Evolutionary conservation across 371 early-diverging fungal species (phyloP).

Genomic region (Actinomortierella ambigua): DNA sequence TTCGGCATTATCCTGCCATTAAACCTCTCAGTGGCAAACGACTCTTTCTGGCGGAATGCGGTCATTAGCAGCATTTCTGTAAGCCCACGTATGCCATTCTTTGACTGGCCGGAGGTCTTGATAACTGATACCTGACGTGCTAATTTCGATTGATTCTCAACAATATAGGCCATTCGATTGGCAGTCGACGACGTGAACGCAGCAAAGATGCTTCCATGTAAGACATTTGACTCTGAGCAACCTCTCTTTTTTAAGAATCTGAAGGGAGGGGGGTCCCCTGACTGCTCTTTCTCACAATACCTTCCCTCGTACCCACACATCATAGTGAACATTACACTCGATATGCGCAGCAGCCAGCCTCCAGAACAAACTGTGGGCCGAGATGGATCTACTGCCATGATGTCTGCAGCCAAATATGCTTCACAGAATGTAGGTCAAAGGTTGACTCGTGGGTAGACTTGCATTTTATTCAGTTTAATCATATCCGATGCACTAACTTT

Average conservation of each 20-base stretch:
- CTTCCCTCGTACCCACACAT: not conserved
- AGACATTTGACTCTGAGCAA: not conserved
- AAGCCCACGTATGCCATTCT: not conserved
- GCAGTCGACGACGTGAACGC: constrained; percentile 11
- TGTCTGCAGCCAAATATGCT: constrained; percentile 9
- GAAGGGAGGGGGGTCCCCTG: too few relatives aligned
- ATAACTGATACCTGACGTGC: too few relatives aligned
- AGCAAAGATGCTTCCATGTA: constrained; percentile 11
- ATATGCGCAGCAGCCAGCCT: constrained; percentile 12
- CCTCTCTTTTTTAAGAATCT: too few relatives aligned
- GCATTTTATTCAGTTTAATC: too few relatives aligned
- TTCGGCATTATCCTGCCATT: constrained; percentile 16
- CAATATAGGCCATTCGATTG: constrained; percentile 11
- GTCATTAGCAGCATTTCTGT: constrained; percentile 2
- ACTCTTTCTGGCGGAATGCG: constrained; percentile 1
- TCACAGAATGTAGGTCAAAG: constrained; percentile 8
- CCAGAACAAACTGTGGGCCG: not conserved
- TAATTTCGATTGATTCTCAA: not conserved
- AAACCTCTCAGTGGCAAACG: not conserved
- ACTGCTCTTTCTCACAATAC: too few relatives aligned
- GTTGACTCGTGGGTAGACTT: too few relatives aligned
- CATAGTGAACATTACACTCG: constrained; percentile 11
- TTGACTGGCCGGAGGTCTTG: too few relatives aligned
- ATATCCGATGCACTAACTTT: too few relatives aligned
- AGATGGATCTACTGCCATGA: constrained; percentile 15